phyloP scores from a whole-genome alignment of 1,139 yeast species.

The Meyerozyma athensensis region DNA sequence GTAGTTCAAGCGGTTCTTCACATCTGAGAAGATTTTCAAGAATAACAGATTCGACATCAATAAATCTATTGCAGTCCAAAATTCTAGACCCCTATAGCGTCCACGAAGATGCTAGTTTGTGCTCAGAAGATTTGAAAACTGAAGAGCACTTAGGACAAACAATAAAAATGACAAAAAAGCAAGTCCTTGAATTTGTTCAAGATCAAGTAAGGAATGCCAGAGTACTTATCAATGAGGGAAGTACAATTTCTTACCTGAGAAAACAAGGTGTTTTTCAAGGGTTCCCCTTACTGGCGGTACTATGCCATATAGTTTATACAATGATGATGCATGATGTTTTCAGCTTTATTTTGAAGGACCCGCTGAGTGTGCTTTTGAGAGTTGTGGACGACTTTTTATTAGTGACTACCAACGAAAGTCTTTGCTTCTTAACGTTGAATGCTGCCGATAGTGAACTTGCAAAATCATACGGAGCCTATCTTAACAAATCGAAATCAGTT shows the following conservation, averaged over 20 bases:
- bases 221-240: constrained; percentile 10
- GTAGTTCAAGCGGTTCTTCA: constrained; percentile 8
- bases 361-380: constrained; percentile 46
- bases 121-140: constrained; percentile 3
- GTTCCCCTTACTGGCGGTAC: constrained; percentile 64
- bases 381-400: constrained; percentile 85
- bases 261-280: constrained; percentile 84
- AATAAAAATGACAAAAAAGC: constrained; percentile 18
- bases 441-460: constrained; percentile 32
- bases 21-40: constrained; percentile 7
- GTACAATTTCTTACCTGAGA: constrained; percentile 28
- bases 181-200: constrained; percentile 21
- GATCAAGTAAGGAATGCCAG: constrained; percentile 24
- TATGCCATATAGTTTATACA: constrained; percentile 75
- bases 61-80: constrained; percentile 13
- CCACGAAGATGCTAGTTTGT: constrained; percentile 4
- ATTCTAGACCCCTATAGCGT: constrained; percentile 7
- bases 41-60: constrained; percentile 4
- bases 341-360: constrained; percentile 19
- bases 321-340: constrained; percentile 47
- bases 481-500: constrained; percentile 55
- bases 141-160: constrained; percentile 21
- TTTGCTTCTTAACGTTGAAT: constrained; percentile 17
- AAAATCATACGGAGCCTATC: constrained; percentile 52
- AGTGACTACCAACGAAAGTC: constrained; percentile 39